Conservation (phyloP, 371 early-diverging fungal genomes). For the Phascolomyces articulosus region DNA sequence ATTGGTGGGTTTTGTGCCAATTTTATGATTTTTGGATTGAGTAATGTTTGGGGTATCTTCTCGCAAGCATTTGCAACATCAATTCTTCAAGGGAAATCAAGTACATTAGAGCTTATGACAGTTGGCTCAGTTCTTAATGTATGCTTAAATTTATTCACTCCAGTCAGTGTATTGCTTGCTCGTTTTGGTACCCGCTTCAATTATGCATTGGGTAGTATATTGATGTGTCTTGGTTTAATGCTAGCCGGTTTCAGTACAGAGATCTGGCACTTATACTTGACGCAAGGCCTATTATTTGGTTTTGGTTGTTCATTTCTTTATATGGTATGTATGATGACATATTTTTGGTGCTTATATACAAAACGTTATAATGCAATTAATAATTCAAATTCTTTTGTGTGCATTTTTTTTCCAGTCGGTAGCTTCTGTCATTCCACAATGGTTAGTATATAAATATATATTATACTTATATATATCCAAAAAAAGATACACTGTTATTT, state of each 20-base stretch:
- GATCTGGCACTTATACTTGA: slow-evolving; percentile 61
- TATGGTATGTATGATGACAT: slow-evolving; percentile 23
- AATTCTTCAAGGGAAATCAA: slow-evolving; percentile 35
- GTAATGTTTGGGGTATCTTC: slow-evolving; percentile 48
- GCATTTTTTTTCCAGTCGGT: slow-evolving; percentile 20
- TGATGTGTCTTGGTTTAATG: slow-evolving; percentile 52
- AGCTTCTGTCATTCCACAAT: slow-evolving; percentile 41
- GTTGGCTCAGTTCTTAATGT: slow-evolving; percentile 50
- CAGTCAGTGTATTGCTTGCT: slow-evolving; percentile 41
- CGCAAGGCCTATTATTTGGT: slow-evolving; percentile 58
- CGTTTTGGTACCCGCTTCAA: slow-evolving; percentile 41
- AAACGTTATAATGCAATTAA: too few relatives aligned
- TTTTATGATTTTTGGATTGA: slow-evolving; percentile 42
- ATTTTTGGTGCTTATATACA: too few relatives aligned
- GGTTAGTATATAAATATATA: slow-evolving; percentile 13
- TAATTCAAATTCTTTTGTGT: too few relatives aligned
- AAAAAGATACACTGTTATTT: too few relatives aligned
- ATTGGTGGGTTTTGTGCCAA: slow-evolving; percentile 35
- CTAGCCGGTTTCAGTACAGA: slow-evolving; percentile 47
- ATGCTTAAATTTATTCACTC: slow-evolving; percentile 46
- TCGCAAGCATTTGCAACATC: slow-evolving; percentile 36
- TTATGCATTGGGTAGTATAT: slow-evolving; percentile 42
- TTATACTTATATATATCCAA: too few relatives aligned
- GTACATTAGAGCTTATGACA: slow-evolving; percentile 48
- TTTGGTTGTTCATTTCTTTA: slow-evolving; percentile 39